These are phyloP conservation scores for Rhytidhysteron rufulum DNA, from an alignment of 2,329 filamentous ascomycete genomes.

Conservation along the genomic window DNA sequence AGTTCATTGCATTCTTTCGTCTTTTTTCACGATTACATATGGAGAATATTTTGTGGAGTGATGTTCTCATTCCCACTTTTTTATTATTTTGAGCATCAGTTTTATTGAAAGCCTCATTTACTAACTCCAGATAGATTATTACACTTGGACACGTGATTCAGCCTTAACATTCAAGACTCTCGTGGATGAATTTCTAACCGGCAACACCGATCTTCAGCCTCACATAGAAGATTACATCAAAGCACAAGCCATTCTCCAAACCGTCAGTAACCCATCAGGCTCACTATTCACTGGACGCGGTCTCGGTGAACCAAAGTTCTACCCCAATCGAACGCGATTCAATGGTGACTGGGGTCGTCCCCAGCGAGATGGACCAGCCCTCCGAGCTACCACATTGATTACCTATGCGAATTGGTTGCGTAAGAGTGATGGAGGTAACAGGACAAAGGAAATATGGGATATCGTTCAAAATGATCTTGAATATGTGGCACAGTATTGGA, in stretches of 20 bases:
- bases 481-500: conserved; percentile 42
- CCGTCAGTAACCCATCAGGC: conserved; percentile 47
- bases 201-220: conserved; percentile 54
- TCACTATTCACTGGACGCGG: conserved; percentile 31
- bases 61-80: neutral
- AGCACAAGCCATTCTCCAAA: conserved; percentile 63
- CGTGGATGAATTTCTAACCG: conserved; percentile 59
- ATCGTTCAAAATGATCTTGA: conserved; percentile 45
- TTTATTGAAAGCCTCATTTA: neutral
- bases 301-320: conserved; percentile 44
- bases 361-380: conserved; percentile 43
- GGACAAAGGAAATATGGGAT: no score
- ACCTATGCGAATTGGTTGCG: no score
- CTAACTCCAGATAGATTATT: conserved; percentile 56
- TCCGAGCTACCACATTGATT: conserved; percentile 42
- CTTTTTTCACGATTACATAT: no score
- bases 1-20: neutral
- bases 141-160: conserved; percentile 74
- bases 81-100: neutral
- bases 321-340: conserved; percentile 35
- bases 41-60: no score
- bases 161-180: conserved; percentile 66
- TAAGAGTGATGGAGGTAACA: no score
- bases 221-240: conserved; percentile 64
- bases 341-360: conserved; percentile 40